A percentile compares a stretch with the other conserved stretches of the same genome.
phyloP scores from a whole-genome alignment of 257 asterid species.

The Haberlea rhodopensis region DNA sequence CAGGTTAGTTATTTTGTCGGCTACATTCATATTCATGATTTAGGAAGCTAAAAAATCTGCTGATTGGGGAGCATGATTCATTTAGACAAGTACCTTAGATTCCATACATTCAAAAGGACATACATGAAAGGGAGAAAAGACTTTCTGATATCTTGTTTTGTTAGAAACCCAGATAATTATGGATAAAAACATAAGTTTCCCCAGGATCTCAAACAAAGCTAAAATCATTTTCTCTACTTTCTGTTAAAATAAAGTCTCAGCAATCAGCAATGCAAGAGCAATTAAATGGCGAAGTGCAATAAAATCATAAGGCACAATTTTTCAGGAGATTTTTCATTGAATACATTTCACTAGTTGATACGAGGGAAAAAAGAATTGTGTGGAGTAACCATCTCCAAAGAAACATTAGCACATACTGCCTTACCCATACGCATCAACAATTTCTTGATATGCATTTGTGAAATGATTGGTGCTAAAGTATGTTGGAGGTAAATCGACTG shows the following conservation, averaged over 20 bases:
- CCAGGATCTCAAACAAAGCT: not conserved
- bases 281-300: not conserved
- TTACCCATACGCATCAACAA: slow-evolving; percentile 99
- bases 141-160: not conserved
- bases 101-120: not conserved
- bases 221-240: not conserved
- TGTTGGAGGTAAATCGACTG: slow-evolving; percentile 87
- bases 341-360: slow-evolving; percentile 10
- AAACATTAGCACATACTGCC: too few relatives aligned
- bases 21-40: too few relatives aligned
- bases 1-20: not conserved
- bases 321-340: too few relatives aligned
- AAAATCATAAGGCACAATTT: not conserved
- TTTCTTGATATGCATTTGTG: slow-evolving; percentile 89
- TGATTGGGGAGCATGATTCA: not conserved
- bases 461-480: slow-evolving; percentile 78
- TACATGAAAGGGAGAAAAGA: not conserved
- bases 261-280: not conserved
- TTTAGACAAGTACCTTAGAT: not conserved
- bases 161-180: not conserved
- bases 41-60: too few relatives aligned
- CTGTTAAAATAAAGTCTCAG: not conserved
- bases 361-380: slow-evolving; percentile 9
- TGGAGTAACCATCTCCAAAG: too few relatives aligned
- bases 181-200: not conserved